Base-by-base conservation (phyloP, 2,329 filamentous ascomycete species). In the Onygena corvina region DNA sequence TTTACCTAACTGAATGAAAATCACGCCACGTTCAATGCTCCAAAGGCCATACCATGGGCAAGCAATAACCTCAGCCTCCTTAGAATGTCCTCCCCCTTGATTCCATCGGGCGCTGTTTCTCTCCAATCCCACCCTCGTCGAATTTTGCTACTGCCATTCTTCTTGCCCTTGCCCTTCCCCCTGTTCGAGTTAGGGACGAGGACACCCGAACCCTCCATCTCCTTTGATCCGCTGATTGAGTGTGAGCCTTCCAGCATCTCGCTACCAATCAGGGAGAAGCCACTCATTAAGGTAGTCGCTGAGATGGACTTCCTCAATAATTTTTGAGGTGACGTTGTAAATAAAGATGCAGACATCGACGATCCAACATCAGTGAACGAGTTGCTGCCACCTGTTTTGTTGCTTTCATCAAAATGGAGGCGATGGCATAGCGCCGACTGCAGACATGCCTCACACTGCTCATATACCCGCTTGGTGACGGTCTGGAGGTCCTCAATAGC, bases 401-500 rank as follows among this genome's bases (percentile, higher is more conserved):
- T 49, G 7, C 52, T 48, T 3, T 54, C 51, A 23, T 54, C 54
- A 72, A 66, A 48, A 7, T 78, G 81, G 44, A 80, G 78, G 12
- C 77, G 79, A 4, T 84, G 83, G n/a, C 79, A 72, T 18, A 94
- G 69, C 4, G 88, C 84, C 1, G 87, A 77, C 53, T 77, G 71
- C 61, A 94, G 80, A 61, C 88, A 90, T 59, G 87, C 84, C 55
- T 87, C 82, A 61, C 84, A 86, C 20, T 83, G 80, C 0, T 74
- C 70, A 60, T 82, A 87, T 5, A 94, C 81, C 46, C 83, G 76
- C 14, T 78, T 75, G 4, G 81, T 76, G 12, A 92, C 83, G 0
- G 85, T 85, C 63, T 90, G 75, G 12, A 90, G 70, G 62, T 92
- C 86, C 64, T 92, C 86, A 47, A 88, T 76, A 0, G 85, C 83